Evolutionary conservation across 2,329 filamentous ascomycete genomes (phyloP).

Genomic region (Claviceps quebecensis): DNA sequence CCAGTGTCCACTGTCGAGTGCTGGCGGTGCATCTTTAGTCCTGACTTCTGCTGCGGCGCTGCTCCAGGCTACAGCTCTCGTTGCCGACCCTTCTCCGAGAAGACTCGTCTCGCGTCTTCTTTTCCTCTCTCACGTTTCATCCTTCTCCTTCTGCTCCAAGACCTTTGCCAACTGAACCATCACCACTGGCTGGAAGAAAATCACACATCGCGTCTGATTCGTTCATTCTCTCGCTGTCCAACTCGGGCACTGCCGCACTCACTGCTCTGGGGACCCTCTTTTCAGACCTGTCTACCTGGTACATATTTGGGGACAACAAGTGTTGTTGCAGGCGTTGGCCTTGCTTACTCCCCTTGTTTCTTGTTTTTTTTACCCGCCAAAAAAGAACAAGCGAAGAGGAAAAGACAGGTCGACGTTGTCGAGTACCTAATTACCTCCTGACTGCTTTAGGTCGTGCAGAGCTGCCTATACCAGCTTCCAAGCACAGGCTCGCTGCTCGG

Average conservation of each 20-base stretch:
- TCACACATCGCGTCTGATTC: not conserved
- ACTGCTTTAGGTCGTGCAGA: not conserved
- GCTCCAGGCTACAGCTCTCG: not conserved
- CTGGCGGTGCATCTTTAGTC: not conserved
- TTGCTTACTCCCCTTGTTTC: not conserved
- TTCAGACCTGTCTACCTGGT: not conserved
- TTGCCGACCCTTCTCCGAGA: not conserved
- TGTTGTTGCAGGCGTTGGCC: not conserved
- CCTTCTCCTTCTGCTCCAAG: not conserved
- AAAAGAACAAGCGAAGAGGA: not conserved
- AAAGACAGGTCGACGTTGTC: not conserved
- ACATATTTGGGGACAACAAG: not conserved
- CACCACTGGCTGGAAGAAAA: not conserved
- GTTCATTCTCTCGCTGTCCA: not conserved
- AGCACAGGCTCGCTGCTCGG: slow-evolving; percentile 1
- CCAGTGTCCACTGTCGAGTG: not conserved
- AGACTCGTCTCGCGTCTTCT: not conserved
- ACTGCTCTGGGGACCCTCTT: slow-evolving; percentile 6
- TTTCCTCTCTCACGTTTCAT: not conserved
- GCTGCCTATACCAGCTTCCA: not conserved
- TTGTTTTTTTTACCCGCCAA: not conserved
- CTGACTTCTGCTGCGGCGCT: not conserved
- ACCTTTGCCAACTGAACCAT: not conserved
- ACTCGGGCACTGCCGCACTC: not conserved
- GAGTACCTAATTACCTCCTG: not conserved